Evolutionary conservation across 257 asterid genomes (phyloP).

Genomic region (Solanum habrochaites): DNA sequence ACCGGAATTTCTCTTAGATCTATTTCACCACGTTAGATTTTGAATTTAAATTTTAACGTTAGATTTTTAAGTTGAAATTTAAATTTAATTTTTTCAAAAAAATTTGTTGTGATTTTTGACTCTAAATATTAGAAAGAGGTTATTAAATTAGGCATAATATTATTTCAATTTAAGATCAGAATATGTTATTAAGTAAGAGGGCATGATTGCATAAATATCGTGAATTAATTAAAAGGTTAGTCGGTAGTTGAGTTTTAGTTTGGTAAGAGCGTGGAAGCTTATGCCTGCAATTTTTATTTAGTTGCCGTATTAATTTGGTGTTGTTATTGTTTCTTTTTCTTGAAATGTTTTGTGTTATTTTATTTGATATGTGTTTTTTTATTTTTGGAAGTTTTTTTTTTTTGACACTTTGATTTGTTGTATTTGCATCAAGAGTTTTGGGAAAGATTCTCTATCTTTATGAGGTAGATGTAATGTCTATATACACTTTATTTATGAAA

Average conservation of each 20-base stretch:
- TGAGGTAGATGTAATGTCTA: fast-evolving
- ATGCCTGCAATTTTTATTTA: not conserved
- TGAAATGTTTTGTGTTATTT: not conserved
- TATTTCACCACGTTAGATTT: not conserved
- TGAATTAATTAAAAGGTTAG: not conserved
- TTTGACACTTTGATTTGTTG: not conserved
- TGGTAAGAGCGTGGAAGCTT: not conserved
- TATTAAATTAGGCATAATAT: no score
- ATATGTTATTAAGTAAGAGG: no score
- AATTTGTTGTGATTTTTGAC: not conserved
- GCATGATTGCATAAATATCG: not conserved
- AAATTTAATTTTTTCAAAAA: not conserved
- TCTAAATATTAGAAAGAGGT: not conserved
- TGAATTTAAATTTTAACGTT: not conserved
- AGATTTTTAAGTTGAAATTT: not conserved
- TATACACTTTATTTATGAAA: not conserved
- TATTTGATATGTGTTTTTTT: not conserved
- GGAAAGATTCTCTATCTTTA: no score
- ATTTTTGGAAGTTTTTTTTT: not conserved
- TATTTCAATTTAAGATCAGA: not conserved
- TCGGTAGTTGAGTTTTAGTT: not conserved
- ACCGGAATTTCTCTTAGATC: not conserved
- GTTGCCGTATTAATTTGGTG: not conserved
- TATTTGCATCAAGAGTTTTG: not conserved
- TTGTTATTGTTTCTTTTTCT: not conserved